Base-by-base conservation (phyloP, 495 filamentous ascomycete genomes). In the Penicillium robsamsonii region DNA sequence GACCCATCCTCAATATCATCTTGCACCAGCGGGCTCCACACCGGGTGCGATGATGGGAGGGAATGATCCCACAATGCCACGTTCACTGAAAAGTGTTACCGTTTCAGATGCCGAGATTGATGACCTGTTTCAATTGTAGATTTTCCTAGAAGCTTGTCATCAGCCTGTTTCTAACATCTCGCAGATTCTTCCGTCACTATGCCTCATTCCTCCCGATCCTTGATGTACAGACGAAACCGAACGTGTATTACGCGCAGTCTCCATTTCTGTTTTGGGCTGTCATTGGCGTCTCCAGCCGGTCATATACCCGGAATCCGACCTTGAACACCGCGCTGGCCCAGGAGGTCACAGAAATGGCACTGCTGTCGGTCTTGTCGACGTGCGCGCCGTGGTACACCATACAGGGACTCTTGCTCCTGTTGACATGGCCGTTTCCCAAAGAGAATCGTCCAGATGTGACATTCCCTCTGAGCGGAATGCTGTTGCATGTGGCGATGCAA, bases 201-300 rank as follows among this genome's bases (percentile, higher is more conserved):
- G 67, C 75, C 13, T 68, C 65, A 2, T 75, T 80, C 48, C 55
- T 81, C 0, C 76, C 78, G 0, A 75, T 82, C 9, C 63, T 82
- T 0, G 73, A 79, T 40, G 65, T 69, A 0, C 48, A 56, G 4
- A 71, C 61, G 3, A 63, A 45, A 3, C 79, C 81, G 0, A 73
- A 81, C 52, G 47, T 71, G 1, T 78, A 73, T 42, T 78, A 77
- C 57, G 55, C 64, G 0, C 69, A 72, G 45, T 82, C 75, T 0
- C 69, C 75, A 0, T 77, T 82, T 48, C 65, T 84, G 0, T 82
- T 82, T 53, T 82, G 79, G 79, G 58, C 71, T 2, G 65, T 84
- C 4, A 71, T 78, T 13, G 74, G 72, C 24, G 72, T 69, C 24
- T 66, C 69, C 59, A 66, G 74, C 48, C 63, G 75, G 13, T 67